These are phyloP conservation scores for Mycena epipterygia DNA, from an alignment of 768 basidiomycete species.

Conservation along the genomic window DNA sequence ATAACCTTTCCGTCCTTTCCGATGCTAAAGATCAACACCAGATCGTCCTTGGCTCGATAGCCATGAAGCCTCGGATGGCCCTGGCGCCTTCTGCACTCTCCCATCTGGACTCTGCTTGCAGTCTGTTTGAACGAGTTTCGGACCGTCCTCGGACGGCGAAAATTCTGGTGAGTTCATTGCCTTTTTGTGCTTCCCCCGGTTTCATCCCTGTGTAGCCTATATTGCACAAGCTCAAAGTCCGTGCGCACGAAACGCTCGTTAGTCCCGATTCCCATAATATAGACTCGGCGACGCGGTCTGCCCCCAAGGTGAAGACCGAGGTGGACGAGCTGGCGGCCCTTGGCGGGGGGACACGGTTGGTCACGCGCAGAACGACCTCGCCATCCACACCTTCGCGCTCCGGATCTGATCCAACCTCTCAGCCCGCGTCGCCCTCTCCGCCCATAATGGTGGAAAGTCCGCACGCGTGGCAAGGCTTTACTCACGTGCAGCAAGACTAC, in stretches of 20 bases:
- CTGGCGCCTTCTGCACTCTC: conserved; percentile 77
- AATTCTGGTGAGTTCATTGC: conserved; percentile 65
- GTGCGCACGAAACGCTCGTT: conserved; percentile 61
- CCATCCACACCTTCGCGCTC: conserved; percentile 62
- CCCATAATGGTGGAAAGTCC: conserved; percentile 33
- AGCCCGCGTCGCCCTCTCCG: conserved; percentile 62
- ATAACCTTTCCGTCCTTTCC: background rate
- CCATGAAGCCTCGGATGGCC: conserved; percentile 73
- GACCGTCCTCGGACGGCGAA: conserved; percentile 68
- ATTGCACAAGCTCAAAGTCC: conserved; percentile 66
- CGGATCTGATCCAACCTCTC: conserved; percentile 59
- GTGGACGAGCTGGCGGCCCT: conserved; percentile 73
- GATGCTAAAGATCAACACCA: conserved; percentile 41
- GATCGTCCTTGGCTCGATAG: conserved; percentile 81
- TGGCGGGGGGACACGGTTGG: conserved; percentile 74
- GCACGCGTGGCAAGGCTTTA: conserved; percentile 36
- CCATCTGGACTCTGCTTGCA: conserved; percentile 73
- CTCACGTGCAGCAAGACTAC: conserved; percentile 34
- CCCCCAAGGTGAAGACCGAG: conserved; percentile 67
- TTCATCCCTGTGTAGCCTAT: conserved; percentile 63
- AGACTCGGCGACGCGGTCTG: conserved; percentile 48
- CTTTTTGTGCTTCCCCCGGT: background rate
- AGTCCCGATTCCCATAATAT: conserved; percentile 41
- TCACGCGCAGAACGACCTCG: conserved; percentile 62
- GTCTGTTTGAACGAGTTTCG: conserved; percentile 68